These are phyloP conservation scores for Neurospora sp. DNA, from an alignment of 495 filamentous ascomycete species.

Conservation along the genomic window DNA sequence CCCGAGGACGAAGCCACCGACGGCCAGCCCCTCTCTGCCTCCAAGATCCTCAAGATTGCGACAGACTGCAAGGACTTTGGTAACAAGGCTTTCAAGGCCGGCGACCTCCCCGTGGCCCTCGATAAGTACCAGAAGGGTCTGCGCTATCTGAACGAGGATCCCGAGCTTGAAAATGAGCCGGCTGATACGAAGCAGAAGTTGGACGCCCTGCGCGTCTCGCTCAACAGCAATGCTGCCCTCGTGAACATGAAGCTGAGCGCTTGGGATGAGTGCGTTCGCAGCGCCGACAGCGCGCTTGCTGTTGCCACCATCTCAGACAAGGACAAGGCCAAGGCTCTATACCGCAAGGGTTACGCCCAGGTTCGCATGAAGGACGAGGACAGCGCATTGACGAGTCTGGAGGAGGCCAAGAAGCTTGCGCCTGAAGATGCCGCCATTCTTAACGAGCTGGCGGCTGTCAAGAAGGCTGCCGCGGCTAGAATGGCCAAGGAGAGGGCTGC, in stretches of 20 bases:
- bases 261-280: conserved; percentile 55
- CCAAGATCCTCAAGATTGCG: conserved; percentile 66
- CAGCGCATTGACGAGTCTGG: conserved; percentile 63
- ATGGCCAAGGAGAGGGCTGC: conserved; percentile 79
- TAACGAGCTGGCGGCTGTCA: conserved; percentile 64
- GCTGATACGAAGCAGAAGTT: conserved; percentile 55
- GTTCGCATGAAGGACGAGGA: conserved; percentile 79
- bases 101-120: conserved; percentile 57
- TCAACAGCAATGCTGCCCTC: conserved; percentile 31
- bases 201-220: conserved; percentile 44
- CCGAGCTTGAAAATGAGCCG: conserved; percentile 57
- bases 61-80: conserved; percentile 84
- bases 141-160: conserved; percentile 86
- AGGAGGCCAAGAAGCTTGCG: conserved; percentile 60
- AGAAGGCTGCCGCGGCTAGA: conserved; percentile 61
- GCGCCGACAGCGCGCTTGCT: conserved; percentile 64
- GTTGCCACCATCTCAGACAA: conserved; percentile 53
- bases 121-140: conserved; percentile 98
- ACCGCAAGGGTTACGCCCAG: conserved; percentile 65
- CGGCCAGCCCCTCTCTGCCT: conserved; percentile 40
- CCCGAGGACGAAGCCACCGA: conserved; percentile 65
- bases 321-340: conserved; percentile 83
- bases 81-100: conserved; percentile 80
- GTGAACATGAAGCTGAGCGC: conserved; percentile 69
- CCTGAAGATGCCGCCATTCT: conserved; percentile 67